Evolutionary conservation across 2,329 filamentous ascomycete species (phyloP).

Genomic region (Tolypocladium guangdongense): DNA sequence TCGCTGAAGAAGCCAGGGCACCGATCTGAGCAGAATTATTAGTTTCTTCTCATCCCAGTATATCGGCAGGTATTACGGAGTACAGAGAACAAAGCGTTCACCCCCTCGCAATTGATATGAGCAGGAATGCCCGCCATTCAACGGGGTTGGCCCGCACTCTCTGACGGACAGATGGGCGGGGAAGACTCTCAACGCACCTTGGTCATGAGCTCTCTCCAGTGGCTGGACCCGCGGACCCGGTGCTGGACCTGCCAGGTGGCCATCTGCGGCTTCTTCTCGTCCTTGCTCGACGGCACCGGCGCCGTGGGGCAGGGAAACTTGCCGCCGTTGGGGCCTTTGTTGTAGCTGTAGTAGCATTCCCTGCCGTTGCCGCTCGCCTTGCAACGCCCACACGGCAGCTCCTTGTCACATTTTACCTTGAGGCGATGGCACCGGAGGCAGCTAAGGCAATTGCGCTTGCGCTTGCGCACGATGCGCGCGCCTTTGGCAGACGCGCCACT

Average conservation of each 20-base stretch:
- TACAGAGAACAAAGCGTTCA: background rate
- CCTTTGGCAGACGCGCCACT: background rate
- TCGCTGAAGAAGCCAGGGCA: constrained; percentile 9
- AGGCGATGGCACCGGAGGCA: constrained; percentile 24
- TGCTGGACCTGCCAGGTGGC: constrained; percentile 22
- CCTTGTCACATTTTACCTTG: constrained; percentile 27
- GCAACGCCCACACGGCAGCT: constrained; percentile 23
- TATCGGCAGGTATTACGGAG: no score
- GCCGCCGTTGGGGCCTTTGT: constrained; percentile 23
- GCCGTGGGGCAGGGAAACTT: constrained; percentile 21
- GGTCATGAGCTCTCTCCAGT: constrained; percentile 25
- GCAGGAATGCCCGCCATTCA: background rate
- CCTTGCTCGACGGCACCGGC: constrained; percentile 11
- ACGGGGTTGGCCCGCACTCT: background rate
- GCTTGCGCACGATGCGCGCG: constrained; percentile 20
- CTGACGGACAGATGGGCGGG: background rate
- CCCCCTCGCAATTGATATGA: background rate
- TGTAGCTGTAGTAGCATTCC: constrained; percentile 26
- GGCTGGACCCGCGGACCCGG: constrained; percentile 22
- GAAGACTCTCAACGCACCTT: constrained; percentile 15
- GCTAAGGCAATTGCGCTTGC: constrained; percentile 24
- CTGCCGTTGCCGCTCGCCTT: constrained; percentile 21
- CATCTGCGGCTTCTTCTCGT: constrained; percentile 16
- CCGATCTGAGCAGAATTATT: constrained; percentile 13
- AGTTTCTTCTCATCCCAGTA: background rate